Evolutionary conservation across 805 yeast genomes (phyloP).

Genomic region (Lipomyces starkeyi): DNA sequence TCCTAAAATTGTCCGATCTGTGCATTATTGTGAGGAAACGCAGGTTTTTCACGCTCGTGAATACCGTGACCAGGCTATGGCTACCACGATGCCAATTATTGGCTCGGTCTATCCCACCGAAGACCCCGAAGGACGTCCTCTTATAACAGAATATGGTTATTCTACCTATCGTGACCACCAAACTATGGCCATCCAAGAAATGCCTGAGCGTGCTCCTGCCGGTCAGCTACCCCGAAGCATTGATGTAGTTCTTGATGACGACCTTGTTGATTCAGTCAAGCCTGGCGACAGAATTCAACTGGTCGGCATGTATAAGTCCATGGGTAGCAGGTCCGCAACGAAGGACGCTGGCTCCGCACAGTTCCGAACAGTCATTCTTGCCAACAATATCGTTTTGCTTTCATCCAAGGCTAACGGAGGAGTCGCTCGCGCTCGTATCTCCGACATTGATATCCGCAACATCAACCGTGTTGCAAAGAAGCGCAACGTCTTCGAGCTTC

Average conservation of each 20-base stretch:
- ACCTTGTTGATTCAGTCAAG: conserved; percentile 86
- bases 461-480: conserved; percentile 79
- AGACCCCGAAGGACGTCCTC: conserved; percentile 87
- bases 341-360: conserved; percentile 58
- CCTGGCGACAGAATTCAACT: conserved; percentile 97
- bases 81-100: conserved; percentile 19
- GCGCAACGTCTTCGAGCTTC: conserved; percentile 72
- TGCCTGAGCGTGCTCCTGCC: conserved; percentile 98
- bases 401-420: conserved; percentile 90
- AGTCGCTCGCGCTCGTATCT: conserved; percentile 63
- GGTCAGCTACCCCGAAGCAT: conserved; percentile 95
- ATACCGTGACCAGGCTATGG: conserved; percentile 87
- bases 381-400: conserved; percentile 86
- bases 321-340: conserved; percentile 63
- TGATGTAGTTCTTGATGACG: conserved; percentile 93
- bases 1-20: conserved; percentile 89
- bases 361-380: conserved; percentile 82
- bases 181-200: conserved; percentile 89
- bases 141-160: conserved; percentile 90
- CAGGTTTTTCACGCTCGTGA: conserved; percentile 88
- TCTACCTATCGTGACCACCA: conserved; percentile 94
- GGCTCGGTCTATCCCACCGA: conserved; percentile 87
- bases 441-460: conserved; percentile 83
- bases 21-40: conserved; percentile 87
- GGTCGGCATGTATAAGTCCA: conserved; percentile 90